Evolutionary conservation across 2,329 filamentous ascomycete genomes (phyloP), one percentile per base, ranked within the genome.

Genomic region (Sarocladiaceae sp.): DNA sequence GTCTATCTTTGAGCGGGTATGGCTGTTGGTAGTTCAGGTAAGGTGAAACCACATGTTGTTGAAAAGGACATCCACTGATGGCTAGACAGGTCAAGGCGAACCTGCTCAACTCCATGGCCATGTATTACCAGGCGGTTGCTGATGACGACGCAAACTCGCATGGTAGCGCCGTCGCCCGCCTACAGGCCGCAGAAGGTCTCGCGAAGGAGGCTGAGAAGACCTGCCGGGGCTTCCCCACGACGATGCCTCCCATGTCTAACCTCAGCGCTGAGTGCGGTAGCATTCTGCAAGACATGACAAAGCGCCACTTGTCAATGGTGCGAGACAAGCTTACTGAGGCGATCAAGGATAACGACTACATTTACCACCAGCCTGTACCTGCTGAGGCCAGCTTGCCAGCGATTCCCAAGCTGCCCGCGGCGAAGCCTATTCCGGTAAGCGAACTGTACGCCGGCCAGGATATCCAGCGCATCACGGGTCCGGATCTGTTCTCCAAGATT

Each of bases 391-490:
- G 83, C 21, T 69, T 98, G 11, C 70, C 87, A 1, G 76, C 84
- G 1, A 89, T 98, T 40, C 78, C 89, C 3, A 98, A 97, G 62
- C 74, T 97, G 13, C 89, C 91, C 4, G 94, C 93, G 2, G 90
- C 93, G 6, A 98, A 98, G 63, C 89, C 93, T 3, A 97, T 98
- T 50, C 91, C 93, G 0, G 91, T 98, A 23, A 95, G 87, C 59
- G 94, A 98, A 60, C 72, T 98, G 1, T 98, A 98, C 58, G 89
- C 94, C 47, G 91, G 91, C 2, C 93, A 97, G 64, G 93, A 98
- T 60, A 96, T 98, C 33, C 88, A 95, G 61, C 79, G 89, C 20
- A 97, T 98, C 50, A 97, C 95, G 29, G 94, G 94, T 0, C 91
- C 93, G 0, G 93, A 98, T 58, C 84, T 98, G 43, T 98, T 98